Percentiles rank a stretch among this genome's conserved stretches.
Conservation (phyloP, 805 yeast genomes). For the Henningerozyma blattae region DNA sequence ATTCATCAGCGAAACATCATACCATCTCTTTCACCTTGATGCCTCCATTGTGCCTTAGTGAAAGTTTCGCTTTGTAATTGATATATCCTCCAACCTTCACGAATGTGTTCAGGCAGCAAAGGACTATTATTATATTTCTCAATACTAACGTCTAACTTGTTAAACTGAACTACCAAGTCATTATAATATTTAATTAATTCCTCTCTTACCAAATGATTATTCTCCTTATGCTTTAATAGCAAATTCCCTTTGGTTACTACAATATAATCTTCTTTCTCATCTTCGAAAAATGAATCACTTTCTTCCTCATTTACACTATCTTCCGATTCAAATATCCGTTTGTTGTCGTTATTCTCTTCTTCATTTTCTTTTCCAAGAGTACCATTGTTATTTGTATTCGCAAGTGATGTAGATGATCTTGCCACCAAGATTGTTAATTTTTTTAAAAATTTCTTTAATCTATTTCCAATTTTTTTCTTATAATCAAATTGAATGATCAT, state of each 20-base stretch:
- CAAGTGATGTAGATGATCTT: slow-evolving; percentile 29
- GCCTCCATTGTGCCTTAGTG: slow-evolving; percentile 54
- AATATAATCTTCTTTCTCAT: slow-evolving; percentile 20
- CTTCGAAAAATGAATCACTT: slow-evolving; percentile 15
- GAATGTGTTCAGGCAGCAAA: slow-evolving; percentile 66
- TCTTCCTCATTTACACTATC: slow-evolving; percentile 21
- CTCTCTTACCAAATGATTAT: slow-evolving; percentile 16
- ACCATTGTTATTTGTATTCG: slow-evolving; percentile 1
- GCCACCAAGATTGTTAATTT: slow-evolving; percentile 22
- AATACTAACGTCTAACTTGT: slow-evolving; percentile 20
- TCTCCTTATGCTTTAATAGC: slow-evolving; percentile 13
- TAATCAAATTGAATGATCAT: slow-evolving; percentile 28
- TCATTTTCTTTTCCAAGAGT: too few species aligned
- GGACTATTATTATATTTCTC: slow-evolving; percentile 39
- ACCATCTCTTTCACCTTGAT: slow-evolving; percentile 64
- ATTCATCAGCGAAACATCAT: slow-evolving; percentile 33
- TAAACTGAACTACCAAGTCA: slow-evolving; percentile 18
- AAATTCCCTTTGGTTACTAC: slow-evolving; percentile 13
- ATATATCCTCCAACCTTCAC: slow-evolving; percentile 81
- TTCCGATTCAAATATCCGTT: slow-evolving; percentile 5
- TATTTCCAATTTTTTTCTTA: slow-evolving; percentile 28
- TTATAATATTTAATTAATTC: slow-evolving; percentile 23
- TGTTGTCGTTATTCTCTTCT: slow-evolving; percentile 2
- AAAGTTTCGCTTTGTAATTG: slow-evolving; percentile 54
- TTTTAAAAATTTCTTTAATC: slow-evolving; percentile 26